Conservation (phyloP, 2,329 filamentous ascomycete genomes). For the Colletotrichum lentis region DNA sequence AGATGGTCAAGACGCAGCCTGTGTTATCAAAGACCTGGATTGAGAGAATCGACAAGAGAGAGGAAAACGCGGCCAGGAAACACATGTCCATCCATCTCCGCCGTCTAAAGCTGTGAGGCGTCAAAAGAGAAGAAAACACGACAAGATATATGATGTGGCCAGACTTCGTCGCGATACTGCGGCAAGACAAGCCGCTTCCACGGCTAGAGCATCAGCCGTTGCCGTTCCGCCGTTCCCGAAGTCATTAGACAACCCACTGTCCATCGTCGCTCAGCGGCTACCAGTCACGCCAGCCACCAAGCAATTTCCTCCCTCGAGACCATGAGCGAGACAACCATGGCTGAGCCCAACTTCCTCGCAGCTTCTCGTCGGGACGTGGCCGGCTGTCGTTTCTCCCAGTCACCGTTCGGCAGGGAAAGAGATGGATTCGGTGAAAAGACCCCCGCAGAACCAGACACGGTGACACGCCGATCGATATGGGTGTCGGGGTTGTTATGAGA, state of each 20-base stretch:
- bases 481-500: conserved; percentile 42
- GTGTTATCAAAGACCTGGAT: conserved; percentile 38
- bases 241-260: conserved; percentile 39
- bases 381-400: conserved; percentile 32
- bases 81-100: conserved; percentile 46
- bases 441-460: conserved; percentile 36
- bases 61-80: conserved; percentile 36
- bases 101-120: conserved; percentile 50
- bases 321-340: conserved; percentile 14
- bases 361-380: conserved; percentile 29
- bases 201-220: conserved; percentile 42
- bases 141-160: conserved; percentile 60
- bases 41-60: conserved; percentile 38
- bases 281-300: conserved; percentile 27
- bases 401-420: conserved; percentile 25
- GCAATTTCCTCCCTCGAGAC: conserved; percentile 16
- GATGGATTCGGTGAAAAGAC: conserved; percentile 32
- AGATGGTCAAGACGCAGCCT: not conserved
- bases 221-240: conserved; percentile 37
- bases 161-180: conserved; percentile 50
- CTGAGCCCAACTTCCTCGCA: conserved; percentile 23
- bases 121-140: conserved; percentile 50
- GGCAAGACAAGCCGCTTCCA: conserved; percentile 41
- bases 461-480: conserved; percentile 36
- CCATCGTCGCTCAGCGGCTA: conserved; percentile 46